phyloP scores from a whole-genome alignment of 345 rosid species.

The Kandelia obovata region DNA sequence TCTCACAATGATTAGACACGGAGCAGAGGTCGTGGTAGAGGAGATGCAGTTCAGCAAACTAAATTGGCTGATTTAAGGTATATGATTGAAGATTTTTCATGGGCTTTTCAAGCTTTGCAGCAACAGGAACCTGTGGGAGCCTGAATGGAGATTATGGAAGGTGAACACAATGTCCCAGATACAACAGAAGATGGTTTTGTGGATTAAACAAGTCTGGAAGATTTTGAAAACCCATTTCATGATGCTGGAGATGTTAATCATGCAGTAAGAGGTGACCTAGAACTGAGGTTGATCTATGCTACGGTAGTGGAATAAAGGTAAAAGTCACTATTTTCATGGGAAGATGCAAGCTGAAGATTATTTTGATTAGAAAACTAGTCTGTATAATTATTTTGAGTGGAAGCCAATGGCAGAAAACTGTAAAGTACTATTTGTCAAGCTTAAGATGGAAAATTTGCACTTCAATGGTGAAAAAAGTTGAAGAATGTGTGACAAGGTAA shows the following conservation, averaged over 20 bases:
- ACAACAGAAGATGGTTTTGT: not conserved
- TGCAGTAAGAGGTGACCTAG: not conserved
- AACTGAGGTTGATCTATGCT: not conserved
- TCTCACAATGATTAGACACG: no score
- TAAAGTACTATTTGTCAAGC: no score
- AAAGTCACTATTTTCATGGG: not conserved
- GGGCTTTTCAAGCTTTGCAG: not conserved
- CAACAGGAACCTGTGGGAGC: not conserved
- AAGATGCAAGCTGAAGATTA: not conserved
- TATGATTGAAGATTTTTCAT: not conserved
- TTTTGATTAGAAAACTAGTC: not conserved
- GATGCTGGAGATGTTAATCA: not conserved
- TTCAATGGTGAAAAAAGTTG: no score
- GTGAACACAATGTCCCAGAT: not conserved
- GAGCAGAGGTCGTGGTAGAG: no score
- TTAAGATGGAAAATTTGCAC: no score
- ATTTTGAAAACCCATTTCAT: not conserved
- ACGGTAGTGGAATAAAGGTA: not conserved
- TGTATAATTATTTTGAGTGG: no score
- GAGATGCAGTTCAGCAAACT: no score
- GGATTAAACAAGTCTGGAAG: not conserved
- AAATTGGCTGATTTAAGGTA: not conserved
- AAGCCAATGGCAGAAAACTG: no score
- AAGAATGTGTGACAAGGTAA: no score
- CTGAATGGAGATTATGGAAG: not conserved